Evolutionary conservation across 164 flowering plant genomes (phyloP).

Genomic region (Buxus sempervirens): DNA sequence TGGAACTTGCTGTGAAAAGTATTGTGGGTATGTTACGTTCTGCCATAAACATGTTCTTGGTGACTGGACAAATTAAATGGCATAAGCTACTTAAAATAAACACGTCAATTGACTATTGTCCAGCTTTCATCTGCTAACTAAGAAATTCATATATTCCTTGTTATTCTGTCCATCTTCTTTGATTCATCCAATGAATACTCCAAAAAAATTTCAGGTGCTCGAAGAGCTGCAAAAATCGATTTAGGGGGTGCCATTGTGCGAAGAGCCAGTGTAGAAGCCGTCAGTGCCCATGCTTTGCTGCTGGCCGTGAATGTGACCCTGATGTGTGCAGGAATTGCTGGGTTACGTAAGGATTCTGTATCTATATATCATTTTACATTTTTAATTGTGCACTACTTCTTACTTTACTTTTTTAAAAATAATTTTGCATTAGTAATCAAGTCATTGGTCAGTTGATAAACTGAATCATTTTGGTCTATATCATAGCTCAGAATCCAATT

Average conservation of each 20-base stretch:
- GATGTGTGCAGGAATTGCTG: slow-evolving; percentile 99
- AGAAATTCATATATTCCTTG: neutral
- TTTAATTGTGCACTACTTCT: neutral
- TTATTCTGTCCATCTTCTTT: neutral
- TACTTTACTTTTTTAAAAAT: neutral
- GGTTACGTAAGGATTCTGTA: slow-evolving; percentile 65
- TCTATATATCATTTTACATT: neutral
- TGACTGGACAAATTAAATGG: neutral
- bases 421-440: neutral
- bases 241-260: slow-evolving; percentile 99
- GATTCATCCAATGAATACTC: neutral
- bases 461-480: neutral
- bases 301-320: slow-evolving; percentile 98
- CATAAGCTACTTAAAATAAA: neutral
- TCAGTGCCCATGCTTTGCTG: slow-evolving; percentile 99
- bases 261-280: slow-evolving; percentile 98
- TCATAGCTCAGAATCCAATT: neutral
- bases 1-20: slow-evolving; percentile 97
- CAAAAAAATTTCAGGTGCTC: slow-evolving; percentile 59
- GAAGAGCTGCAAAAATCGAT: slow-evolving; percentile 91
- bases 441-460: too few species aligned
- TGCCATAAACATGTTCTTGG: neutral
- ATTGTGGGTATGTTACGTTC: slow-evolving; percentile 78
- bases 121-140: too few species aligned
- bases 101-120: too few species aligned